Conservation (phyloP, 2,329 filamentous ascomycete species). For the Xylaria sp. region DNA sequence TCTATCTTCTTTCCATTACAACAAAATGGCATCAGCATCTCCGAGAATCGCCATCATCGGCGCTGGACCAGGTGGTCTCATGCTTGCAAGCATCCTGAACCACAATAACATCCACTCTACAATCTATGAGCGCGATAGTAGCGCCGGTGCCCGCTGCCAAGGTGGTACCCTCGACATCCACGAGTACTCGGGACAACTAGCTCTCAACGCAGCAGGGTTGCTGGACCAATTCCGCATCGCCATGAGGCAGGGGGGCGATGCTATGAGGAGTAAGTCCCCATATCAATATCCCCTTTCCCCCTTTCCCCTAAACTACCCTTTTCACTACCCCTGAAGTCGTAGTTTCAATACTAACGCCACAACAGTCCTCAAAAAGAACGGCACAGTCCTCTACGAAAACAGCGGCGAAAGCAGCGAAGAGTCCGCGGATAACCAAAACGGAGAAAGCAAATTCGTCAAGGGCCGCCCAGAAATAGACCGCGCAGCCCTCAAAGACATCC, state of each 20-base stretch:
- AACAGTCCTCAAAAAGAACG: constrained; percentile 43
- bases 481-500: constrained; percentile 41
- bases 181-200: constrained; percentile 46
- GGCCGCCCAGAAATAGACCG: constrained; percentile 47
- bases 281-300: not conserved
- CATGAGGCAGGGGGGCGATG: constrained; percentile 43
- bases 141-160: constrained; percentile 53
- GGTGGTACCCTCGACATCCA: constrained; percentile 65
- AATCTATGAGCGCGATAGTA: constrained; percentile 50
- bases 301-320: not conserved
- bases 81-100: constrained; percentile 48
- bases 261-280: constrained; percentile 30
- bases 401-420: constrained; percentile 20
- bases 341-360: not conserved
- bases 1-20: not conserved
- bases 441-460: constrained; percentile 24
- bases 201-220: constrained; percentile 49
- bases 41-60: constrained; percentile 49
- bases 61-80: constrained; percentile 49
- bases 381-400: constrained; percentile 42
- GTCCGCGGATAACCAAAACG: not conserved
- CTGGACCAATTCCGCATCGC: constrained; percentile 43
- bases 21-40: constrained; percentile 18
- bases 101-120: constrained; percentile 43
- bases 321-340: not conserved